Evolutionary conservation across 306 rosid genomes (phyloP), one percentile per base, ranked within the genome.

Genomic region (Vigna radiata): DNA sequence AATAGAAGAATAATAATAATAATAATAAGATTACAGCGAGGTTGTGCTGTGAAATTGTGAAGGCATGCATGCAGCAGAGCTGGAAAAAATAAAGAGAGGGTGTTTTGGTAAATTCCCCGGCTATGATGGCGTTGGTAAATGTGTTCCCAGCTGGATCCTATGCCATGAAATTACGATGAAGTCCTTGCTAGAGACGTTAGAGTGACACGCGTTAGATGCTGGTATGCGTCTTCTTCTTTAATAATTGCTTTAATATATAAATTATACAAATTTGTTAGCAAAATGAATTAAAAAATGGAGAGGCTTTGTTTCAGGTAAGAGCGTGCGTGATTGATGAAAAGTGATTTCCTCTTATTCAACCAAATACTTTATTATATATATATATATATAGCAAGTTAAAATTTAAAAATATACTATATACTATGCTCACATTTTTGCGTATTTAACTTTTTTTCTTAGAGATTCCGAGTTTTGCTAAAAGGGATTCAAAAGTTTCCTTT

Each of bases 111-210:
- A 85, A 74, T 69, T 70, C 6, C 0, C 0, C 0, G 1, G 0
- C 53, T 64, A 70, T 77, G 70, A 72, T 85, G 77, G 54, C 71
- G 72, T 73, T 78, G 81, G 79, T 69, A 63, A 68, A 46, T 55
- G 86, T 53, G 81, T 61, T 53, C 52, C 77, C 81, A 68, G 87
- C 87, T 67, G 79, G 74, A 83, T 18, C 21, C 72, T 58, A 49
- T 46, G 27, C 6, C 0, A 0, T 2, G 69, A 37, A 76, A 79
- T 76, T 83, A 83, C 83, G 23, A 46, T 76, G 4, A 19, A 14
- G 43, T 53, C 85, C 43, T 15, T 0, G 2, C 41, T 2, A 49
- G 73, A 81, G 81, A 47, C 77, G 77, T 75, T 75, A 60, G 68
- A 68, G 25, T 39, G 36, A 39, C 76, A 61, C 68, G 23, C 36